Conservation (phyloP, 2,329 filamentous ascomycete species). For the Apiospora pterosperma region DNA sequence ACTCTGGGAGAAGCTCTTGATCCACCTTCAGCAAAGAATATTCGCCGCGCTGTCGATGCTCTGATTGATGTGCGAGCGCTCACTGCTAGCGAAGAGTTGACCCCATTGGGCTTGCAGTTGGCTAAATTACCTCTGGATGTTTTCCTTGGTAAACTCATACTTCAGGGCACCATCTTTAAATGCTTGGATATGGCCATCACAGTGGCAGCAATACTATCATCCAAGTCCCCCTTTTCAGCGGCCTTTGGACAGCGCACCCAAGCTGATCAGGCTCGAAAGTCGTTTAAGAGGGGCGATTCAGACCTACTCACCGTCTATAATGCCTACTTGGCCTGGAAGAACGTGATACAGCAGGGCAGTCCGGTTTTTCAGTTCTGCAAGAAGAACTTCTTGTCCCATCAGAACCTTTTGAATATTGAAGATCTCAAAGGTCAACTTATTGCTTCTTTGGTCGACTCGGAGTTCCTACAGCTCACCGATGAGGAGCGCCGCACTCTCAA, state of each 20-base stretch:
- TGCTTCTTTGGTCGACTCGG: constrained; percentile 79
- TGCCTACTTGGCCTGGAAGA: constrained; percentile 86
- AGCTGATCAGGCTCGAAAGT: constrained; percentile 73
- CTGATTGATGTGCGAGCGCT: constrained; percentile 90
- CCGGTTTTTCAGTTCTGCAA: constrained; percentile 89
- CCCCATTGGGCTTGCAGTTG: constrained; percentile 79
- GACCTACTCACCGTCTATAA: constrained; percentile 93
- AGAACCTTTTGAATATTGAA: constrained; percentile 87
- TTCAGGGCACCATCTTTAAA: constrained; percentile 81
- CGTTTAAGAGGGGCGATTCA: constrained; percentile 83
- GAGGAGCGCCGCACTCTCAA: constrained; percentile 69
- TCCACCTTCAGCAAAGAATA: constrained; percentile 86
- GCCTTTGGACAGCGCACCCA: constrained; percentile 81
- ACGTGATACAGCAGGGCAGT: constrained; percentile 67
- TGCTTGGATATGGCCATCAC: constrained; percentile 91
- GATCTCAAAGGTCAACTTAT: constrained; percentile 92
- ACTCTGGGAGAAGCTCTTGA: constrained; percentile 86
- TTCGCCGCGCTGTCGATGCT: constrained; percentile 87
- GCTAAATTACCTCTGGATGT: constrained; percentile 89
- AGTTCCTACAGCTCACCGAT: constrained; percentile 71
- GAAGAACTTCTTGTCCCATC: constrained; percentile 89
- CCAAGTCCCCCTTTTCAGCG: constrained; percentile 88
- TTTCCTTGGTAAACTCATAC: constrained; percentile 88
- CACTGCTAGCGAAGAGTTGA: constrained; percentile 77
- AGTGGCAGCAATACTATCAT: constrained; percentile 87